Conservation (phyloP, 2,329 filamentous ascomycete genomes). For the Sclerotinia subarctica region DNA sequence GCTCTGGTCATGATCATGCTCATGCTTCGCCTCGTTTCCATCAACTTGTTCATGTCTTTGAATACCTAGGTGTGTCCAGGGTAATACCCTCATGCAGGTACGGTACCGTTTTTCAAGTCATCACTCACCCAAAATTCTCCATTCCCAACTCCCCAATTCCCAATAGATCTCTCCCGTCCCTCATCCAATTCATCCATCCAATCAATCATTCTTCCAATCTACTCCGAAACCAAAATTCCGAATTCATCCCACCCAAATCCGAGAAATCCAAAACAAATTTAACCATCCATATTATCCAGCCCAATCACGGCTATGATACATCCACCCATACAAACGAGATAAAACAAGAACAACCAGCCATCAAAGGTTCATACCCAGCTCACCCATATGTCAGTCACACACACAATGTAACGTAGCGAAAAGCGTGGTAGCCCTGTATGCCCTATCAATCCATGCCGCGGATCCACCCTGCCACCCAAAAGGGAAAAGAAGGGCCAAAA, state of each 20-base stretch:
- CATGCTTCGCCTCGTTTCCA: not conserved
- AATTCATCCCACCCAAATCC: not conserved
- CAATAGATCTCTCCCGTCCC: no score
- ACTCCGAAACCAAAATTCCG: not conserved
- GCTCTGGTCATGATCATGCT: no score
- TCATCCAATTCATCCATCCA: not conserved
- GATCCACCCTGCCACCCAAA: not conserved
- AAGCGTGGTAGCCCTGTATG: slow-evolving; percentile 10
- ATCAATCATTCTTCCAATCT: not conserved
- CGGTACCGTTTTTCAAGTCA: not conserved
- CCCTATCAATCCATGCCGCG: not conserved
- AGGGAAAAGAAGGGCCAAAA: no score
- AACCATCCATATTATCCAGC: not conserved
- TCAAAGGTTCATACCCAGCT: not conserved
- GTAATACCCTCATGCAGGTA: slow-evolving; percentile 4
- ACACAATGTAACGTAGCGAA: not conserved
- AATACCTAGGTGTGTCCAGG: not conserved
- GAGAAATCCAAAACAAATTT: no score
- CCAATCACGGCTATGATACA: not conserved
- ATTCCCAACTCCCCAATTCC: not conserved
- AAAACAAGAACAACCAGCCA: not conserved
- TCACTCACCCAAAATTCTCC: not conserved
- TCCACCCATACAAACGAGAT: not conserved
- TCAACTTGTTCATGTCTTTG: not conserved
- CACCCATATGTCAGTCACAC: not conserved